phyloP scores from a whole-genome alignment of 352 stramenopile species.

The Nothophytophthora sp. region DNA sequence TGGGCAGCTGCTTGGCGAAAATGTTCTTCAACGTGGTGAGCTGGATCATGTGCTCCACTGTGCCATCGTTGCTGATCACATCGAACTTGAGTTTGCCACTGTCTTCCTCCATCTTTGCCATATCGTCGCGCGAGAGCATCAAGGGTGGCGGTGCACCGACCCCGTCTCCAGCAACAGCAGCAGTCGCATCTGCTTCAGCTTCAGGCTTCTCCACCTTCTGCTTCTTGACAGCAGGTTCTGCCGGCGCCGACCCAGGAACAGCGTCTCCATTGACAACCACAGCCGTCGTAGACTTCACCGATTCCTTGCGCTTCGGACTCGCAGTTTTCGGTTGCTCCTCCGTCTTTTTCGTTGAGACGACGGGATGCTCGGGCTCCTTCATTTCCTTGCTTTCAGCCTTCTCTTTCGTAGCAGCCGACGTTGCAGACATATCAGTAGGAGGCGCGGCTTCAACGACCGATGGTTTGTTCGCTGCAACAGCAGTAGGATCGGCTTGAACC shows the following conservation, averaged over 20 bases:
- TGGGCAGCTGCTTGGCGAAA: slow-evolving; percentile 97
- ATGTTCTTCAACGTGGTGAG: slow-evolving; percentile 98
- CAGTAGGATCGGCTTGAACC: too few species aligned
- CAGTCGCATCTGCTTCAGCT: not conserved
- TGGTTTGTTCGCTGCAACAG: too few species aligned
- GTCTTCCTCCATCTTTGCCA: slow-evolving; percentile 89
- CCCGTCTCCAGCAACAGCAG: not conserved
- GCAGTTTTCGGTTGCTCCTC: slow-evolving; percentile 3
- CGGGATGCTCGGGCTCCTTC: too few species aligned
- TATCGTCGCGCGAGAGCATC: slow-evolving; percentile 85
- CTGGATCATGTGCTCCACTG: slow-evolving; percentile 87
- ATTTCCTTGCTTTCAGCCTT: not conserved
- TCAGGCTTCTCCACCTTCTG: slow-evolving; percentile 35
- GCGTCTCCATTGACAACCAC: slow-evolving; percentile 6
- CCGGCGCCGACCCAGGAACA: too few species aligned
- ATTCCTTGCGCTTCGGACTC: slow-evolving; percentile 30
- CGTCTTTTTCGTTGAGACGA: too few species aligned
- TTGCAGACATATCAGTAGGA: not conserved
- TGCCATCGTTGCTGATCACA: slow-evolving; percentile 92
- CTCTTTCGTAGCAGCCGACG: not conserved
- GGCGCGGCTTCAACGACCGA: not conserved
- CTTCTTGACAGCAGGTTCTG: slow-evolving; percentile 32
- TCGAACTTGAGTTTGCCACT: slow-evolving; percentile 78
- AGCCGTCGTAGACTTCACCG: not conserved
- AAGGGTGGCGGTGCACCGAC: slow-evolving; percentile 32